Conservation (phyloP, 1,284 basidiomycete genomes). For the Marasmius oreades region DNA sequence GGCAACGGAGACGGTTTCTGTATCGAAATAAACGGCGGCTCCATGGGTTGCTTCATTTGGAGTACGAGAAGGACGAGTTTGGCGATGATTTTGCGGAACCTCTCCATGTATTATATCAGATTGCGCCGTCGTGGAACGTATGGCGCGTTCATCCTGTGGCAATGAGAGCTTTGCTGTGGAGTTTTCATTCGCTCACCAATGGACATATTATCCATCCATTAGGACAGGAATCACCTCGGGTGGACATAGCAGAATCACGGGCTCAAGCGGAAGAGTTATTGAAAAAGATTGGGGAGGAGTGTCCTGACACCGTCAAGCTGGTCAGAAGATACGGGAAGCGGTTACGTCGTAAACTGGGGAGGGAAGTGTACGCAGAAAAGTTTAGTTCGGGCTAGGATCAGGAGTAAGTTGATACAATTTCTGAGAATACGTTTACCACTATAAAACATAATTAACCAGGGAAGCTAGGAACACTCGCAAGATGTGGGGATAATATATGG, state of each 20-base stretch:
- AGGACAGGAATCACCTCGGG: neutral
- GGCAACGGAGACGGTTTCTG: slow-evolving; percentile 8
- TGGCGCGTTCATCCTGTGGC: slow-evolving; percentile 62
- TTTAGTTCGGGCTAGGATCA: neutral
- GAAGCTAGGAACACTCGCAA: too few relatives aligned
- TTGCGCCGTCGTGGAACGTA: slow-evolving; percentile 59
- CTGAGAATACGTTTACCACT: too few relatives aligned
- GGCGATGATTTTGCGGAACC: slow-evolving; percentile 47
- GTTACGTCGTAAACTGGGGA: too few relatives aligned
- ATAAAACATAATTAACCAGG: too few relatives aligned
- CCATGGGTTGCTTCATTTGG: neutral
- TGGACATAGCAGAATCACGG: neutral
- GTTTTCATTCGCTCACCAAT: slow-evolving; percentile 24
- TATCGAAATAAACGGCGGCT: slow-evolving; percentile 13
- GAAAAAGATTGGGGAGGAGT: too few relatives aligned
- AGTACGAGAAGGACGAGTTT: slow-evolving; percentile 18
- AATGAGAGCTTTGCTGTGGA: slow-evolving; percentile 36
- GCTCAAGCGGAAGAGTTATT: neutral
- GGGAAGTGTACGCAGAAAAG: neutral
- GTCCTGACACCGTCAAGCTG: too few relatives aligned
- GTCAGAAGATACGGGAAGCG: too few relatives aligned
- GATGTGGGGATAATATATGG: too few relatives aligned
- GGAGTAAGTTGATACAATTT: too few relatives aligned
- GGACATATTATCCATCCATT: neutral
- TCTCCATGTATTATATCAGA: slow-evolving; percentile 56